Evolutionary conservation across 371 early-diverging fungal species (phyloP).

Genomic region (Rhizomucor pusillus): DNA sequence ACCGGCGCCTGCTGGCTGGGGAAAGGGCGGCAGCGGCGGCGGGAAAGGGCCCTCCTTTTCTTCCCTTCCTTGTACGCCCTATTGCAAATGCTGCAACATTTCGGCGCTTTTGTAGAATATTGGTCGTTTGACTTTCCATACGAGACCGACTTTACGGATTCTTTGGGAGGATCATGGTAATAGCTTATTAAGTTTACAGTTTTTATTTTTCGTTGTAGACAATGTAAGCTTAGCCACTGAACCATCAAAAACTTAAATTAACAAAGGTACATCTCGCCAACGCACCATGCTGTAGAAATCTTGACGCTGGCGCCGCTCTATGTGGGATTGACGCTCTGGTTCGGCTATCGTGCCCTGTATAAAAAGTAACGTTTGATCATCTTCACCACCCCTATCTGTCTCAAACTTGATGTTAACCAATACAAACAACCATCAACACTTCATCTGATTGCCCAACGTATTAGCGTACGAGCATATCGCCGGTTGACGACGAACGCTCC

Average conservation of each 20-base stretch:
- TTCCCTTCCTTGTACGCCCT: not conserved
- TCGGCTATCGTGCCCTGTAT: slow-evolving; percentile 38
- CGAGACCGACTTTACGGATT: slow-evolving; percentile 35
- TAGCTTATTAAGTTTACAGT: no score
- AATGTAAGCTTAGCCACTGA: not conserved
- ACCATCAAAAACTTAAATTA: not conserved
- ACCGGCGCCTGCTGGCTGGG: no score
- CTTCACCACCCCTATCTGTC: no score
- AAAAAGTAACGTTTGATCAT: slow-evolving; percentile 26
- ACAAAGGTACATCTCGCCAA: slow-evolving; percentile 53
- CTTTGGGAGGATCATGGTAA: slow-evolving; percentile 53
- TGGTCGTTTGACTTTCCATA: slow-evolving; percentile 29
- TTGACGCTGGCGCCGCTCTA: slow-evolving; percentile 44
- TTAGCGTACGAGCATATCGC: slow-evolving; percentile 10
- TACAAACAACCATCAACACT: no score
- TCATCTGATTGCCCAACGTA: no score
- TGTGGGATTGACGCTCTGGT: slow-evolving; percentile 31
- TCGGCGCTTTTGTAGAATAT: slow-evolving; percentile 19
- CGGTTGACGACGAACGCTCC: slow-evolving; percentile 11
- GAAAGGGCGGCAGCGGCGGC: no score
- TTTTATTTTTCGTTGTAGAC: no score
- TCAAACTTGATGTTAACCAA: not conserved
- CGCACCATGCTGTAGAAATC: slow-evolving; percentile 54
- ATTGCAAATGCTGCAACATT: slow-evolving; percentile 1
- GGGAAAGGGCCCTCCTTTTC: no score